Conservation (phyloP, 768 basidiomycete genomes). For the Guyanaporus albipodus region DNA sequence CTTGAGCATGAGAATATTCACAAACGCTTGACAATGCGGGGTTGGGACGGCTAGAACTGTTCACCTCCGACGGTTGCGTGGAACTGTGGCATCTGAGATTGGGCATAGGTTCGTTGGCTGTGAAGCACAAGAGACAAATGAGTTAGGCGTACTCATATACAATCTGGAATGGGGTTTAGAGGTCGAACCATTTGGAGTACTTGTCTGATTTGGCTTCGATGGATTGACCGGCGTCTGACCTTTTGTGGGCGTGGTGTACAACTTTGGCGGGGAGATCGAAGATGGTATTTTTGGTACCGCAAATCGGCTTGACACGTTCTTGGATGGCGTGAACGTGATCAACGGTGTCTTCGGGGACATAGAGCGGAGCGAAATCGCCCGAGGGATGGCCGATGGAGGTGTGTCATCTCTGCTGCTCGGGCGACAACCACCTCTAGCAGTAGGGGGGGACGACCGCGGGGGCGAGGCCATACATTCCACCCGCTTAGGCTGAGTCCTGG, state of each 20-base stretch:
- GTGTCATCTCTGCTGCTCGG: constrained; percentile 15
- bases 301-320: constrained; percentile 26
- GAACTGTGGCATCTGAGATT: constrained; percentile 39
- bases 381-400: constrained; percentile 53
- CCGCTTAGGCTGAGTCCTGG: constrained; percentile 2
- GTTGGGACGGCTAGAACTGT: constrained; percentile 24
- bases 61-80: constrained; percentile 30
- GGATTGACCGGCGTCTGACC: constrained; percentile 37
- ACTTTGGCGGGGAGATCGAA: constrained; percentile 53
- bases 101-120: constrained; percentile 28
- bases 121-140: constrained; percentile 38
- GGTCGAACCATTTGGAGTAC: constrained; percentile 56
- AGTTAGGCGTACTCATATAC: constrained; percentile 58
- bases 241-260: constrained; percentile 26
- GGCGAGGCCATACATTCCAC: constrained; percentile 7
- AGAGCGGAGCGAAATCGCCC: constrained; percentile 35
- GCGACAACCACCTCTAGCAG: constrained; percentile 3
- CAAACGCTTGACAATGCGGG: constrained; percentile 12
- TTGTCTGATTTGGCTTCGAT: constrained; percentile 22
- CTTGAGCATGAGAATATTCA: constrained; percentile 26
- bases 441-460: constrained; percentile 9
- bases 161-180: constrained; percentile 47
- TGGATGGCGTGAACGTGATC: constrained; percentile 35
- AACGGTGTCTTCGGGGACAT: constrained; percentile 29
- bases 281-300: constrained; percentile 44